Base-by-base conservation (phyloP, 2,329 filamentous ascomycete species). In the Trichoderma asperellum region DNA sequence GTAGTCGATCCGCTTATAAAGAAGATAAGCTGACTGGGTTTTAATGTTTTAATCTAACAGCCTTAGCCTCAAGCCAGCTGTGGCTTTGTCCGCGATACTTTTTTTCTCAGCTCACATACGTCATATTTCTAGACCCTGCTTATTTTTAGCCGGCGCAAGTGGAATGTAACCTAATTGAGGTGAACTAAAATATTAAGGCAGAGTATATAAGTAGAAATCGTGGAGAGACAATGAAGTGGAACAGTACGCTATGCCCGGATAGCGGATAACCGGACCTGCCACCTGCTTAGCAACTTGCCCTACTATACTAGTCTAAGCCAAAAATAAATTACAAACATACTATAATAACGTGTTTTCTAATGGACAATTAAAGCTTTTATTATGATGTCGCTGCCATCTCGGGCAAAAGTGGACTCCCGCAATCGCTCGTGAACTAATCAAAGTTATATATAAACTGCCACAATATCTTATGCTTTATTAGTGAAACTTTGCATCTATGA, bases 1-100 rank as follows among this genome's bases (percentile, higher is more conserved):
- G 40, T 43, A 59, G 34, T 60, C 58, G 24, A 40, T 55, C 40
- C 40, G 43, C 43, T 62, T 35, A 52, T 62, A 49, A 34, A 27
- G 35, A 40, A 24, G 55, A 64, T 64, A 65, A 65, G 62, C 62
- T 65, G 52, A 65, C 62, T 57, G 1, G 10, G 11, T 32, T 32
- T 18, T 7, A 24, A 24, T 24, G 24, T 24, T 24, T 24, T 24
- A 24, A 24, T 61, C 40, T 34, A 32, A 27, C 52, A 34, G 7
- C 62, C 62, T 57, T 43, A 55, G 35, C 52, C 52, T 47, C 62
- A 43, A 47, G 52, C 62, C 57, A 56, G 35, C 35, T 56, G 62
- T 47, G 37, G 62, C 62, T 34, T 34, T 65, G 53, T 43, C 12
- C 27, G 52, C 37, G 32, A 65, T 55, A 35, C n/a, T 40, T 47